A percentile compares a stretch with the other conserved stretches of the same genome.
These are phyloP conservation scores for Pseudocercospora crystallina DNA, from an alignment of 2,329 filamentous ascomycete species.

Conservation along the genomic window DNA sequence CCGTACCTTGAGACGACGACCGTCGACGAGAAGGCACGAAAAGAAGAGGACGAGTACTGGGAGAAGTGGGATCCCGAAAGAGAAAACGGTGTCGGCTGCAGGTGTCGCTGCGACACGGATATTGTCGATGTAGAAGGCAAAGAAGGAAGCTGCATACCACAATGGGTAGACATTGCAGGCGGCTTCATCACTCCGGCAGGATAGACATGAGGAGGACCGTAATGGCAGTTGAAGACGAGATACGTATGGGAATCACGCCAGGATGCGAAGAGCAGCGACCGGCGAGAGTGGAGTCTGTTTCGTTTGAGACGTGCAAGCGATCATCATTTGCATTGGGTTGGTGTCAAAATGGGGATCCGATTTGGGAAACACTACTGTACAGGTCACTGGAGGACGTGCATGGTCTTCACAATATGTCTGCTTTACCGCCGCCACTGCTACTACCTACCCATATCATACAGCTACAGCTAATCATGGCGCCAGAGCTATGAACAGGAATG, in stretches of 20 bases:
- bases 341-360: conserved; percentile 4
- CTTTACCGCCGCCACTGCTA: not conserved
- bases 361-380: conserved; percentile 15
- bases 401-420: conserved; percentile 5
- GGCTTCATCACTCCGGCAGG: conserved; percentile 63
- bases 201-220: conserved; percentile 12
- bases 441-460: conserved; percentile 4
- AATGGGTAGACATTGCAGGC: conserved; percentile 97
- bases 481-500: conserved; percentile 5
- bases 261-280: conserved; percentile 6
- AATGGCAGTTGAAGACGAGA: conserved; percentile 13
- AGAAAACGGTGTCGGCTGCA: conserved; percentile 95
- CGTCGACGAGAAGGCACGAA: conserved; percentile 69
- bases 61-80: conserved; percentile 80
- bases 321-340: conserved; percentile 18
- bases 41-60: conserved; percentile 96
- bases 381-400: conserved; percentile 13
- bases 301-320: conserved; percentile 15
- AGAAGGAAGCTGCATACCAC: conserved; percentile 87
- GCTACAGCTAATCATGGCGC: conserved; percentile 5
- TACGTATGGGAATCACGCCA: conserved; percentile 7
- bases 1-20: conserved; percentile 61
- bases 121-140: conserved; percentile 98
- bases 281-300: conserved; percentile 4
- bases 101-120: conserved; percentile 95